Conservation (phyloP, 768 basidiomycete genomes). For the Hemileccinum impolitum region DNA sequence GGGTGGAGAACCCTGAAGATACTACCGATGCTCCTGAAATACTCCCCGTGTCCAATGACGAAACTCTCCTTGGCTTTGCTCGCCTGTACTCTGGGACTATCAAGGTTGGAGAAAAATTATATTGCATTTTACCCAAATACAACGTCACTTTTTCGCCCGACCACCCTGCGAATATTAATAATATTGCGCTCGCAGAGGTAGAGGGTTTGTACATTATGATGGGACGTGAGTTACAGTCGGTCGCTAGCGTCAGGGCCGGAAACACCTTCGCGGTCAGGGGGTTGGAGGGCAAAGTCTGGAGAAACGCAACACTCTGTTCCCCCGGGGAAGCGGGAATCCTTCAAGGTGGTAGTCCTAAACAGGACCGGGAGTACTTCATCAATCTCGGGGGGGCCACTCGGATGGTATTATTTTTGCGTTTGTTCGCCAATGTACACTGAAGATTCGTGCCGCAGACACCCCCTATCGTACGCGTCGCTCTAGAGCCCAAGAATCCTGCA, state of each 20-base stretch:
- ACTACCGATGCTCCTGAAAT: neutral
- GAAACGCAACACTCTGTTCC: conserved; percentile 87
- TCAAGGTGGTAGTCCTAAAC: conserved; percentile 29
- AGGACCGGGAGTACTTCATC: conserved; percentile 54
- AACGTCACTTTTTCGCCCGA: conserved; percentile 54
- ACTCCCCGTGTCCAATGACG: conserved; percentile 28
- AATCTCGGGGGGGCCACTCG: conserved; percentile 75
- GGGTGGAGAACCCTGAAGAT: conserved; percentile 7
- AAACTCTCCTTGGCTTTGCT: conserved; percentile 88
- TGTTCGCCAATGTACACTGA: neutral
- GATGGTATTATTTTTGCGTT: conserved; percentile 40
- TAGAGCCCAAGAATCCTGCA: conserved; percentile 78
- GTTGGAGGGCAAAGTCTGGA: conserved; percentile 83
- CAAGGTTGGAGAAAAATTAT: conserved; percentile 56
- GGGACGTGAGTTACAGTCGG: conserved; percentile 89
- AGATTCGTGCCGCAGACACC: conserved; percentile 49
- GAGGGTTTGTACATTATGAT: conserved; percentile 93
- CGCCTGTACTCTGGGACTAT: conserved; percentile 91
- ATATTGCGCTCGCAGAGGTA: conserved; percentile 59
- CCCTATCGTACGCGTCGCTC: conserved; percentile 92
- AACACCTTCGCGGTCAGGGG: conserved; percentile 94
- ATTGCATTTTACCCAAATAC: conserved; percentile 87
- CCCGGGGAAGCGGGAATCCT: conserved; percentile 46
- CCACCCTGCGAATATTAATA: conserved; percentile 65
- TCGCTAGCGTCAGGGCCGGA: conserved; percentile 81